Conservation (phyloP, 768 basidiomycete species). For the Boletus edulis region DNA sequence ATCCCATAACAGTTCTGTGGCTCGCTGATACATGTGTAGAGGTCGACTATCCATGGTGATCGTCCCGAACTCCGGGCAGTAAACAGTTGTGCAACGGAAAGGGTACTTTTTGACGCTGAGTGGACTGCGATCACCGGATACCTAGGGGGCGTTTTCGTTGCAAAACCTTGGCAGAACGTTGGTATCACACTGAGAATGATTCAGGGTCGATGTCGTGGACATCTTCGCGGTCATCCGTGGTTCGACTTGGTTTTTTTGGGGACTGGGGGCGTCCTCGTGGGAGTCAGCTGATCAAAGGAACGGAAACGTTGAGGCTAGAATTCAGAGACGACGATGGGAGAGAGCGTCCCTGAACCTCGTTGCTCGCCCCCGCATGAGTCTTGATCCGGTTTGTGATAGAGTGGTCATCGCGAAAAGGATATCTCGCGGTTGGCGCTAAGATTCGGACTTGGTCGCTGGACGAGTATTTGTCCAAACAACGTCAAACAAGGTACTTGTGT, state of each 20-base stretch:
- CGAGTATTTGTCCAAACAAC: conserved; percentile 3
- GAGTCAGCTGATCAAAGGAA: conserved; percentile 3
- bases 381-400: conserved; percentile 10
- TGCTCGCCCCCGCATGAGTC: neutral
- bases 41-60: neutral
- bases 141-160: neutral
- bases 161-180: too few relatives aligned
- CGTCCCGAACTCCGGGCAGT: conserved; percentile 2
- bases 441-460: neutral
- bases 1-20: neutral
- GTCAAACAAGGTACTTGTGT: neutral
- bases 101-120: neutral
- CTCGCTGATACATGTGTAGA: neutral
- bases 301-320: neutral
- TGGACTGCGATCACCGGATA: neutral
- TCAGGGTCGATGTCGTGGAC: conserved; percentile 6
- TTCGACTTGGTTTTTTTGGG: neutral
- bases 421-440: neutral
- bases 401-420: neutral
- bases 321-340: neutral
- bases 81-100: neutral
- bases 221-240: neutral
- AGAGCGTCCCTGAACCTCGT: conserved; percentile 8
- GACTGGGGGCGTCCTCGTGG: conserved; percentile 6
- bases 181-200: neutral